Evolutionary conservation across 106 monocot genomes (phyloP).

Genomic region (Hemerocallis citrina): DNA sequence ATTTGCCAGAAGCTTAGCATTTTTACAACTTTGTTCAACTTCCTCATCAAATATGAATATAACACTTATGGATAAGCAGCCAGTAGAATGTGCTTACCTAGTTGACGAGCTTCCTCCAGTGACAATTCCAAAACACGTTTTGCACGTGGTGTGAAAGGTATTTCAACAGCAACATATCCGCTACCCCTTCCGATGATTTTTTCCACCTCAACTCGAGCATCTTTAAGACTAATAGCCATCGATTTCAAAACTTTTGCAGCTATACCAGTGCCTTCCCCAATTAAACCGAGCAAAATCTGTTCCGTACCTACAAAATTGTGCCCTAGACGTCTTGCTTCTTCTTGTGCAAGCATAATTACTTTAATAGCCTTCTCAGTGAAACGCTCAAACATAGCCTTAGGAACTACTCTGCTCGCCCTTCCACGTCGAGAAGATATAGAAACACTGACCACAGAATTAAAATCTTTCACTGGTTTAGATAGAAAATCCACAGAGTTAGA

Average conservation of each 20-base stretch:
- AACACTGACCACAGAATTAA: slow-evolving; percentile 1
- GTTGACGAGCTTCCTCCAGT: slow-evolving; percentile 33
- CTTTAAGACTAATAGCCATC: slow-evolving; percentile 40
- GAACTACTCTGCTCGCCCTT: slow-evolving; percentile 5
- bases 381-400: slow-evolving; percentile 35
- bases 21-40: too few relatives aligned
- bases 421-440: slow-evolving; percentile 1
- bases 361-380: slow-evolving; percentile 48
- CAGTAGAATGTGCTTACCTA: slow-evolving; percentile 20
- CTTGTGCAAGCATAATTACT: slow-evolving; percentile 48
- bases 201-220: slow-evolving; percentile 34
- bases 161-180: slow-evolving; percentile 37
- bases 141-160: slow-evolving; percentile 39
- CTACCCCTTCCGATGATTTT: slow-evolving; percentile 40
- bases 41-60: too few relatives aligned
- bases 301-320: slow-evolving; percentile 45
- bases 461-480: slow-evolving; percentile 3
- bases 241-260: slow-evolving; percentile 48
- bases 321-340: slow-evolving; percentile 35
- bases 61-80: too few relatives aligned
- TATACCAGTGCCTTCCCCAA: slow-evolving; percentile 37
- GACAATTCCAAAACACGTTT: slow-evolving; percentile 37
- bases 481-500: slow-evolving; percentile 12
- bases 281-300: slow-evolving; percentile 37
- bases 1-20: too few relatives aligned